These are phyloP conservation scores for Arctium minus DNA, from an alignment of 129 eudicot species.

Conservation along the genomic window DNA sequence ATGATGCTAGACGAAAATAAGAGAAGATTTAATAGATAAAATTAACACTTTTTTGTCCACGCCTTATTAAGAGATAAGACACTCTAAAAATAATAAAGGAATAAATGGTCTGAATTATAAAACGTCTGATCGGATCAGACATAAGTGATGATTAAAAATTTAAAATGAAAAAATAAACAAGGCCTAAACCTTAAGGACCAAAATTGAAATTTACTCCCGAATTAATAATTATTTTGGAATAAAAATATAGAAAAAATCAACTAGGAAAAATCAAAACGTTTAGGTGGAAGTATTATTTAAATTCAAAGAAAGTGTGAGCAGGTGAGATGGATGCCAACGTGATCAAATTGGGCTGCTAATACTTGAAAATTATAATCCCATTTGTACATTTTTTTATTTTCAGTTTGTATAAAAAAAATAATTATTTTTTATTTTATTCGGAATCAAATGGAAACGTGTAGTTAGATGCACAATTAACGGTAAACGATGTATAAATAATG, in stretches of 20 bases:
- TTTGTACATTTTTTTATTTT: background rate
- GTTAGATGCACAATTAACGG: background rate
- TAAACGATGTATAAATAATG: background rate
- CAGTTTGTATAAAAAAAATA: background rate
- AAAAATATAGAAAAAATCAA: background rate
- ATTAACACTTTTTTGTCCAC: too few species aligned
- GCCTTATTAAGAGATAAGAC: too few species aligned
- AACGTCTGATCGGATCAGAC: too few species aligned
- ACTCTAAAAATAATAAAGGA: too few species aligned
- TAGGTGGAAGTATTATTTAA: background rate
- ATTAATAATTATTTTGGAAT: background rate
- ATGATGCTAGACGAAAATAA: too few species aligned
- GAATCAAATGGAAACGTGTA: background rate
- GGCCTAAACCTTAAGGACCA: too few species aligned
- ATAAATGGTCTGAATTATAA: too few species aligned
- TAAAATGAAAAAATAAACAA: too few species aligned
- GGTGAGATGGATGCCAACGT: slow-evolving; percentile 11
- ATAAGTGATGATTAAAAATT: too few species aligned
- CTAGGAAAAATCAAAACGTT: background rate
- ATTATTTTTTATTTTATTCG: background rate
- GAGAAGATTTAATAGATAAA: too few species aligned
- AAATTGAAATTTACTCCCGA: background rate
- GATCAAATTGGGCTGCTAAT: slow-evolving; percentile 23
- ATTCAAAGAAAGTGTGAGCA: slow-evolving; percentile 16
- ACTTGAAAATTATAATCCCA: background rate